Evolutionary conservation across 2,329 filamentous ascomycete species (phyloP), one percentile per base, ranked within the genome.

Genomic region (Calonectria ilicicola): DNA sequence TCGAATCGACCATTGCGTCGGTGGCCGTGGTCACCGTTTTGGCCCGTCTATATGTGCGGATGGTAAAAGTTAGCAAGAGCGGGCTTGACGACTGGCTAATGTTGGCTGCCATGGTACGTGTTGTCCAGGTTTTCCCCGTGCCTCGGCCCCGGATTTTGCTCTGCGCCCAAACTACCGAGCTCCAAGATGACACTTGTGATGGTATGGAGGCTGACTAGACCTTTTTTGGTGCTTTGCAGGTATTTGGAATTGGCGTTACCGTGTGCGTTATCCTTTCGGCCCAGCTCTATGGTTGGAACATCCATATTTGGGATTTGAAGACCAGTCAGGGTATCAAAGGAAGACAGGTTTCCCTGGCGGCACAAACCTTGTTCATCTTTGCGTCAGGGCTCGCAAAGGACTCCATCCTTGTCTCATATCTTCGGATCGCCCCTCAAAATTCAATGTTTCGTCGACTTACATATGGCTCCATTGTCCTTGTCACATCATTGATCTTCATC

Each of bases 31-130:
- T 83, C 15, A 82, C 80, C 23, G 76, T 86, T 10, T 62, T 74
- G 29, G 77, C 85, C 62, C 82, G 85, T 17, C 78, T 86, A 46
- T 85, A 85, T 56, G 84, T 85, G 58, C 79, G 83, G 12, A 70
- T 83, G 2, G 67, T 75, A 67, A 79, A 84, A 42, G 79, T 85
- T 40, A 79, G 81, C 51, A 82, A 79, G 63, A 80, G 72, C 44
- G 82, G 83, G 40, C 77, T 80, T 65, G 85, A 86, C 72, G 85
- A 86, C 76, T 86, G 83, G 84, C 65, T 86, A 15, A 86, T 86
- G 85, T 72, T 85, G 6, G 80, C 68, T 40, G 84, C 84, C 5
- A 80, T 82, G 73, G 84, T 85, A 77, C 70, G 80, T 60, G 70
- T 14, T 17, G 5, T n/a, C 53, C 23, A 14, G 35, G 21, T 63